These are phyloP conservation scores for Citrullus amarus DNA, from an alignment of 306 rosid genomes.

Conservation along the genomic window DNA sequence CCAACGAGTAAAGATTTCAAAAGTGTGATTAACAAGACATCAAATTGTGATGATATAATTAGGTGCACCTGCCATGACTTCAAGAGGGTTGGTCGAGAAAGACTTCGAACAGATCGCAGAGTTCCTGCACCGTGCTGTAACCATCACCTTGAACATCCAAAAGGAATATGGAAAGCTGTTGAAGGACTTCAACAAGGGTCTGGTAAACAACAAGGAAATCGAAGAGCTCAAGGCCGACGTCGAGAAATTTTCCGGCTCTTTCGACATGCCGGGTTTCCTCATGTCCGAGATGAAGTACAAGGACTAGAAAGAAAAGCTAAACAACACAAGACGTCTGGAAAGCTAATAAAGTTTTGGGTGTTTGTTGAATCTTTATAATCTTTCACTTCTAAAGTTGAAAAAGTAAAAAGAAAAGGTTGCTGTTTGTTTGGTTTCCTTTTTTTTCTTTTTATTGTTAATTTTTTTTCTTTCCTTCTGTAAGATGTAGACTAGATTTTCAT, in stretches of 20 bases:
- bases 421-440: background rate
- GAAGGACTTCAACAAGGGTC: slow-evolving; percentile 95
- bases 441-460: background rate
- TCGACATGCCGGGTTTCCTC: slow-evolving; percentile 83
- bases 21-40: background rate
- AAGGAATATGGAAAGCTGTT: slow-evolving; percentile 69
- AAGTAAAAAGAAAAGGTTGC: background rate
- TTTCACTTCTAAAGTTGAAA: background rate
- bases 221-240: slow-evolving; percentile 74
- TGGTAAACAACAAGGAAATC: slow-evolving; percentile 67
- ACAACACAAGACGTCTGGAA: background rate
- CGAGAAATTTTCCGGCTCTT: slow-evolving; percentile 62
- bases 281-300: slow-evolving; percentile 75
- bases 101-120: slow-evolving; percentile 91
- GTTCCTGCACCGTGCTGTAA: slow-evolving; percentile 84
- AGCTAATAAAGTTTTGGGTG: slow-evolving; percentile 3
- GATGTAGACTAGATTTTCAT: slow-evolving; percentile 7
- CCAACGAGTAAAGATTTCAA: background rate
- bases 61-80: slow-evolving; percentile 98
- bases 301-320: slow-evolving; percentile 31
- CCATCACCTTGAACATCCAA: slow-evolving; percentile 59
- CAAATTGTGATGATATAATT: background rate
- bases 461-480: background rate
- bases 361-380: background rate
- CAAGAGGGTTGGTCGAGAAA: slow-evolving; percentile 84